These are phyloP conservation scores for Curvularia sp. DNA, from an alignment of 2,329 filamentous ascomycete species.

Conservation along the genomic window DNA sequence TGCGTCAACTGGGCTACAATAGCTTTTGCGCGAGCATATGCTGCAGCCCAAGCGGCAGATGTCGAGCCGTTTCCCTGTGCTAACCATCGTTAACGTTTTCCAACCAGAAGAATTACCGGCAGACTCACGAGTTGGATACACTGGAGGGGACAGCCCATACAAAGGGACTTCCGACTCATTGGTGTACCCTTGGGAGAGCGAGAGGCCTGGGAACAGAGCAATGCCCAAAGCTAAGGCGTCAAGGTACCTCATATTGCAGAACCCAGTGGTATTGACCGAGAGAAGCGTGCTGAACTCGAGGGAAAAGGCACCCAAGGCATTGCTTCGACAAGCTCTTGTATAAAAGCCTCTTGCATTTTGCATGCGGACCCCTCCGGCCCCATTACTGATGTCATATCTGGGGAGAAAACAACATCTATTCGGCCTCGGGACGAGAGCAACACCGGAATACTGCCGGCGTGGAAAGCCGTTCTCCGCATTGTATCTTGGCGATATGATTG, in stretches of 20 bases:
- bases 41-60: constrained; percentile 34
- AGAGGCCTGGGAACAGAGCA: constrained; percentile 19
- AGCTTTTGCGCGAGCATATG: constrained; percentile 48
- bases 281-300: background rate
- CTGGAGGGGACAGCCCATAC: constrained; percentile 40
- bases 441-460: constrained; percentile 14
- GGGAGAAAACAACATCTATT: constrained; percentile 1
- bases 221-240: constrained; percentile 8
- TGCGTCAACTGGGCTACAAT: constrained; percentile 53
- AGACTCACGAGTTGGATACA: constrained; percentile 42
- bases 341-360: constrained; percentile 1
- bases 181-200: constrained; percentile 31
- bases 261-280: background rate
- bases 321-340: background rate
- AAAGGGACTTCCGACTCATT: constrained; percentile 40
- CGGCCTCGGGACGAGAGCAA: constrained; percentile 20
- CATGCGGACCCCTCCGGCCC: background rate
- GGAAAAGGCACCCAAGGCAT: background rate
- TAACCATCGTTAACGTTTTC: constrained; percentile 14
- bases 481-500: constrained; percentile 19
- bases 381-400: constrained; percentile 13
- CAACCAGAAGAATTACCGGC: background rate
- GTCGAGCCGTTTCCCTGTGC: constrained; percentile 37
- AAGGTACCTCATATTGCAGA: constrained; percentile 16
- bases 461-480: constrained; percentile 24